Evolutionary conservation across 345 rosid species (phyloP).

Genomic region (Limnanthes douglasii): DNA sequence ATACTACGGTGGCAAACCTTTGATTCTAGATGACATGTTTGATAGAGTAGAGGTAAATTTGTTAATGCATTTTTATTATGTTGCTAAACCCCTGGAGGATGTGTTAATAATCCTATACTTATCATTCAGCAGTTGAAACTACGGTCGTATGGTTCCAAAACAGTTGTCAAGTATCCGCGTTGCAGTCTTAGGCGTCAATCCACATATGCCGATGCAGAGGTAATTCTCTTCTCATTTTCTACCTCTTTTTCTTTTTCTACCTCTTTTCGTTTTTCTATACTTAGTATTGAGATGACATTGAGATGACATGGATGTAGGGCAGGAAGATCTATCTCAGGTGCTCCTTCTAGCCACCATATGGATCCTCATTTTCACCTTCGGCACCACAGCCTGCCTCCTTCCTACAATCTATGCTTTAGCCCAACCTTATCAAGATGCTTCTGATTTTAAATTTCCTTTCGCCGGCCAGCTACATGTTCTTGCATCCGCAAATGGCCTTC

Average conservation of each 20-base stretch:
- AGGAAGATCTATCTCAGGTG: constrained; percentile 90
- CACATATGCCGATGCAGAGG: constrained; percentile 91
- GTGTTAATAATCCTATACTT: no score
- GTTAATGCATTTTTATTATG: background rate
- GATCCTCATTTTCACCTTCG: constrained; percentile 62
- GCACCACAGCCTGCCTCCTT: constrained; percentile 36
- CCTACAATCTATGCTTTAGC: constrained; percentile 44
- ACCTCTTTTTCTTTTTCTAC: background rate
- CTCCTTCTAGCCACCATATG: constrained; percentile 74
- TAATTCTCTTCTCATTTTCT: constrained; percentile 15
- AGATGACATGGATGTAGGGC: constrained; percentile 88
- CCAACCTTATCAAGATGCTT: constrained; percentile 43
- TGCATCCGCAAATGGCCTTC: constrained; percentile 45
- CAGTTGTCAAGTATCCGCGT: constrained; percentile 89
- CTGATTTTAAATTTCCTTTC: constrained; percentile 20
- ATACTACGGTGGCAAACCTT: constrained; percentile 72
- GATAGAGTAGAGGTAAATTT: constrained; percentile 86
- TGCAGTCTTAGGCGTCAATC: constrained; percentile 83
- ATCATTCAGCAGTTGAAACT: constrained; percentile 78
- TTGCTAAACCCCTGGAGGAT: no score
- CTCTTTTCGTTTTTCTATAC: background rate
- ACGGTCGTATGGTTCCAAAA: constrained; percentile 83
- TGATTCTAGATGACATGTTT: constrained; percentile 92
- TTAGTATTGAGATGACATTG: constrained; percentile 26
- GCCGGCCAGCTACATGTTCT: constrained; percentile 27